Percentiles rank a stretch among this genome's conserved stretches.
phyloP scores from a whole-genome alignment of 2,329 filamentous ascomycete species.

The Rutstroemia sp. region DNA sequence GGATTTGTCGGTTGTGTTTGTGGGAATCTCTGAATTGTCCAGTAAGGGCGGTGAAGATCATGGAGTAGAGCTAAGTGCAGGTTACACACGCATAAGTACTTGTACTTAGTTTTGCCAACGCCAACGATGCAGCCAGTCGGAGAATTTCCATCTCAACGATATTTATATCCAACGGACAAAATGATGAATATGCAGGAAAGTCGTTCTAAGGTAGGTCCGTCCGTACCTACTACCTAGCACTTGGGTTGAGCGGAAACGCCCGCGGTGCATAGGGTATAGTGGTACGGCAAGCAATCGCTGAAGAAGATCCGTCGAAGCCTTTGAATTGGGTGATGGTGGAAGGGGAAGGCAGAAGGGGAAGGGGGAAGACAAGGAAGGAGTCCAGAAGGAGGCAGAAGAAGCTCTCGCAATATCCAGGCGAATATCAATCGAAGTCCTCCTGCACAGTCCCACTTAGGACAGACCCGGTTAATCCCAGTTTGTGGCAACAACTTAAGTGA shows the following conservation, averaged over 20 bases:
- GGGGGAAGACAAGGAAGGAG: neutral
- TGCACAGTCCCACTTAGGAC: too few species aligned
- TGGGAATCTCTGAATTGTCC: constrained; percentile 12
- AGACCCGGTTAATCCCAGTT: too few species aligned
- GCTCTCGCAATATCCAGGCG: too few species aligned
- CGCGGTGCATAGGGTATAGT: too few species aligned
- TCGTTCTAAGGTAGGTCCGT: neutral
- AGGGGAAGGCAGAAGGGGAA: neutral
- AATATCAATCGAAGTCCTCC: too few species aligned
- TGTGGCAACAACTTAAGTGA: too few species aligned
- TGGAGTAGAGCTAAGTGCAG: neutral
- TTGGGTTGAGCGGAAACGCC: too few species aligned
- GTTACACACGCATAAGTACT: constrained; percentile 15
- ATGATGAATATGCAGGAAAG: neutral
- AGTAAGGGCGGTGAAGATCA: constrained; percentile 12
- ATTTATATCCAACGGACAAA: constrained; percentile 13
- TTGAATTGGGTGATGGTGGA: neutral
- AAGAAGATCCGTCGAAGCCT: too few species aligned
- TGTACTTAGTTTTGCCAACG: neutral
- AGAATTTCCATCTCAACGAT: constrained; percentile 19
- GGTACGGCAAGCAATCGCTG: too few species aligned
- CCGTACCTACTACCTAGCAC: neutral
- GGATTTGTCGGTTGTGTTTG: constrained; percentile 3
- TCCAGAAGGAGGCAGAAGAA: neutral
- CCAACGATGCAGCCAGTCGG: constrained; percentile 9